Evolutionary conservation across 176 grass and related monocot genomes (phyloP).

Genomic region (Lolium rigidum): DNA sequence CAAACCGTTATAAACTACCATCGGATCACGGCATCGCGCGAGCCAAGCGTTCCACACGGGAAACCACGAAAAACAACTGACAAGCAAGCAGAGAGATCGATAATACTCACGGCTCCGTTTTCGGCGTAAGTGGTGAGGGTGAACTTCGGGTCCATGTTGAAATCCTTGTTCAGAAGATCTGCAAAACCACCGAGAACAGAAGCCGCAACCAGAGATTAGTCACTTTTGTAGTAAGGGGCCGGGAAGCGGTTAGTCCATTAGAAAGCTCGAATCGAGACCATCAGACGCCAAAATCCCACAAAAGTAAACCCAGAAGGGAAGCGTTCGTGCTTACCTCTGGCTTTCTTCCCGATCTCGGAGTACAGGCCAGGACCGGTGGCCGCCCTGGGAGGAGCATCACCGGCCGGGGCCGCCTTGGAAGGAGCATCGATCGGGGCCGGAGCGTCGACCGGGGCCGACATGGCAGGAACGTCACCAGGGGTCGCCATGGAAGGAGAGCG

Average conservation of each 20-base stretch:
- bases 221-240: background rate
- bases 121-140: slow-evolving; percentile 54
- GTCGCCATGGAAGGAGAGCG: background rate
- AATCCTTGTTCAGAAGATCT: slow-evolving; percentile 75
- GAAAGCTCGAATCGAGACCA: background rate
- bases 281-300: background rate
- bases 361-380: slow-evolving; percentile 61
- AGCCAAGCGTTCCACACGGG: background rate
- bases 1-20: background rate
- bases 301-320: background rate
- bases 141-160: slow-evolving; percentile 65
- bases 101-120: slow-evolving; percentile 65
- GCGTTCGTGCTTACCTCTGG: slow-evolving; percentile 46
- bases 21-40: background rate
- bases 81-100: background rate
- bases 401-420: background rate
- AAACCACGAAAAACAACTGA: background rate
- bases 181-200: slow-evolving; percentile 3
- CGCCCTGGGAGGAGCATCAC: slow-evolving; percentile 32
- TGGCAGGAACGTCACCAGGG: background rate
- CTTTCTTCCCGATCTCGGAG: slow-evolving; percentile 62
- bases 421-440: background rate
- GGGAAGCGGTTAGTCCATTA: background rate
- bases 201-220: background rate
- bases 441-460: background rate